A percentile compares a stretch with the other conserved stretches of the same genome.
Conservation (phyloP, 768 basidiomycete genomes). For the Lactarius vividus region DNA sequence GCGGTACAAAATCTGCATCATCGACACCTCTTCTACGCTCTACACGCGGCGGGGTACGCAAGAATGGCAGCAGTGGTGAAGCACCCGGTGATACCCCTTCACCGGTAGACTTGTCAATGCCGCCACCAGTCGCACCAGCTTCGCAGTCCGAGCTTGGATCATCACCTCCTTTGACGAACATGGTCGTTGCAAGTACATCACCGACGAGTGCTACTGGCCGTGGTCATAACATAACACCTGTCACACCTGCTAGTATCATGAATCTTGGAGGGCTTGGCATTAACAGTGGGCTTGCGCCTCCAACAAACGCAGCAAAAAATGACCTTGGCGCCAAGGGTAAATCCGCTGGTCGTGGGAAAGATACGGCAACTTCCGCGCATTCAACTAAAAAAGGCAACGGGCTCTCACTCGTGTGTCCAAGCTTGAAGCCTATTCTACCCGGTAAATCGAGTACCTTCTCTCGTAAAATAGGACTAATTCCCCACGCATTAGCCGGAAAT, state of each 20-base stretch:
- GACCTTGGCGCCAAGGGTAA: conserved; percentile 28
- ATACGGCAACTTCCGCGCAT: conserved; percentile 8
- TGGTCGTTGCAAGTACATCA: conserved; percentile 5
- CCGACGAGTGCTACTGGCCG: conserved; percentile 24
- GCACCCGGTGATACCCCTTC: conserved; percentile 62
- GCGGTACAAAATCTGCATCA: conserved; percentile 27
- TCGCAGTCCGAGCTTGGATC: conserved; percentile 16
- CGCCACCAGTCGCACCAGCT: conserved; percentile 67
- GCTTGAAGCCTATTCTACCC: conserved; percentile 70
- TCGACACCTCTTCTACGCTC: conserved; percentile 33
- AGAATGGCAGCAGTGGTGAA: conserved; percentile 36
- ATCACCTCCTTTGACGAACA: conserved; percentile 10
- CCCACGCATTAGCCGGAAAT: conserved; percentile 35
- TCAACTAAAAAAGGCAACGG: conserved; percentile 34
- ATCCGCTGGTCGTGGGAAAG: conserved; percentile 20
- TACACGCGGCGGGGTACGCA: conserved; percentile 43
- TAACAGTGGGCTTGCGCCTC: conserved; percentile 43
- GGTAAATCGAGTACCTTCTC: conserved; percentile 41
- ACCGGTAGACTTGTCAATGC: conserved; percentile 87
- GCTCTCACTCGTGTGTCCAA: conserved; percentile 46
- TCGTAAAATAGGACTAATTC: conserved; percentile 20
- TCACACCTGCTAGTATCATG: conserved; percentile 92
- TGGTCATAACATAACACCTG: conserved; percentile 55
- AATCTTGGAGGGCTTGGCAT: conserved; percentile 69
- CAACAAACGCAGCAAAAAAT: conserved; percentile 27